Evolutionary conservation across 2,329 filamentous ascomycete species (phyloP), one percentile per base, ranked within the genome.

Genomic region (Fusarium chuoi): DNA sequence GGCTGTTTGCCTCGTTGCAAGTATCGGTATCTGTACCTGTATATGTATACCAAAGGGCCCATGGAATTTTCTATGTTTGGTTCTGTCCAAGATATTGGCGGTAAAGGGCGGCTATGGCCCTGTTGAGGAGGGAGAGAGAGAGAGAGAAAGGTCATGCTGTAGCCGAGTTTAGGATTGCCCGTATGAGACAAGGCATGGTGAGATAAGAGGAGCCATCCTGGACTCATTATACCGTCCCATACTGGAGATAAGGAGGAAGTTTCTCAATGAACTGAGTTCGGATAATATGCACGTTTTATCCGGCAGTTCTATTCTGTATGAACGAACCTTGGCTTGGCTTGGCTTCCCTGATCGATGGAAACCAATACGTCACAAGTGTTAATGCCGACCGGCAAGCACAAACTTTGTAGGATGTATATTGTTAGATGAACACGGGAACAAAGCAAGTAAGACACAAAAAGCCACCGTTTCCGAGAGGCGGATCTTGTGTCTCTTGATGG

Each of bases 1-100:
- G 67, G 61, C 63, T 62, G 64, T 45, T 70, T 63, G 57, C 56
- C 65, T 67, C 57, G n/a, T 48, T 39, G 64, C 62, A 49, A 49
- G 42, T 38, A 39, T 59, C 41, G 39, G 38, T 59, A 45, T 52
- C 17, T 38, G 39, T 68, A 36, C 58, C 24, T 28, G 45, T 68
- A 48, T 41, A 9, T 54, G 35, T 68, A 30, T 59, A 55, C 52
- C 30, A 48, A 46, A 28, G 51, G 42, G 30, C 66, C 59, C 52
- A 38, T 61, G 45, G 41, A 59, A 52, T 52, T 60, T 49, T 28
- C 52, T 28, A 69, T 46, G 42, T 54, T 45, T 26, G 55, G 68
- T 24, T 33, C 41, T 41, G 24, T 39, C 28, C 30, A 59, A 52
- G n/a, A 54, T 61, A 69, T 57, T 64, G 46, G 41, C 36, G 46